Evolutionary conservation across 164 flowering plant genomes (phyloP).

Genomic region (Nelumbo lutea): DNA sequence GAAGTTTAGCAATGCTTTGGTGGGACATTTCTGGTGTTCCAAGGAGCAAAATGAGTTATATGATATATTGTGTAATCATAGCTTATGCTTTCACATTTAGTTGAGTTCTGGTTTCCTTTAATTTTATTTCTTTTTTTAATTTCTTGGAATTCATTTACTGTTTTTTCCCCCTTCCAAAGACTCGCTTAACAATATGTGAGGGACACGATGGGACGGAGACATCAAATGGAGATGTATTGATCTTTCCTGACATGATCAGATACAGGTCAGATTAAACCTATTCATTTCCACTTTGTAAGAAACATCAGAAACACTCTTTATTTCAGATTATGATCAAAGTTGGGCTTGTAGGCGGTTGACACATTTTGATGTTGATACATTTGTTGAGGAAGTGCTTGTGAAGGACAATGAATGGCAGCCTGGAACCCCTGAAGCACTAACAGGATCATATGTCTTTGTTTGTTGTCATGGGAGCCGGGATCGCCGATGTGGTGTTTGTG

Average conservation of each 20-base stretch:
- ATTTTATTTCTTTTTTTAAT: background rate
- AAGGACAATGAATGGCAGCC: conserved; percentile 85
- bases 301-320: background rate
- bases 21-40: background rate
- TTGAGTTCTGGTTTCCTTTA: background rate
- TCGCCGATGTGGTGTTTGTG: conserved; percentile 93
- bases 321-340: conserved; percentile 10
- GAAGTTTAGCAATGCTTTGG: background rate
- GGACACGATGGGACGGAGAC: conserved; percentile 96
- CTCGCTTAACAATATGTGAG: conserved; percentile 90
- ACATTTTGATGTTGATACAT: conserved; percentile 91
- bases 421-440: conserved; percentile 67
- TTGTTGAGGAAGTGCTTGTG: conserved; percentile 93
- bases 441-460: conserved; percentile 74
- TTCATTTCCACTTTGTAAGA: conserved; percentile 1
- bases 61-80: no score
- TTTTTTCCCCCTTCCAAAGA: conserved; percentile 31
- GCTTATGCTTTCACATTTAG: background rate
- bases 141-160: no score
- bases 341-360: conserved; percentile 76
- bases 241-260: conserved; percentile 97
- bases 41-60: no score
- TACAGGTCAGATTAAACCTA: conserved; percentile 56
- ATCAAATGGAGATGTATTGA: conserved; percentile 92
- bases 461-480: conserved; percentile 89